Conservation (phyloP, 140 eudicot species). For the Senecio squalidus region DNA sequence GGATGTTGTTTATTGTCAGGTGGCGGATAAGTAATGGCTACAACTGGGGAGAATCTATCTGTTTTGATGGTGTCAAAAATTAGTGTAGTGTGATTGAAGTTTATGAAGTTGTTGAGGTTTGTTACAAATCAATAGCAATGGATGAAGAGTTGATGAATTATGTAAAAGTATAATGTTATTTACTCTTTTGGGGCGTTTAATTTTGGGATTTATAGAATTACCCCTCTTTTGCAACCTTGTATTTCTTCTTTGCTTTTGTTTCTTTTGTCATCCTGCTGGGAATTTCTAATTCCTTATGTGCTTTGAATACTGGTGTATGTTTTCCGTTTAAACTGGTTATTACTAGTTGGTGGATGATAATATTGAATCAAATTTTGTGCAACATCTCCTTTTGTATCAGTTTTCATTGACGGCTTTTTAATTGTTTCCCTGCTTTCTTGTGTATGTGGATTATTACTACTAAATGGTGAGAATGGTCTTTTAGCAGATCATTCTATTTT, state of each 20-base stretch:
- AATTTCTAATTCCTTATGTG: conserved; percentile 1
- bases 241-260: background rate
- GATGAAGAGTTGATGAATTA: conserved; percentile 18
- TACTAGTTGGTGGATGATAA: background rate
- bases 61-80: too few relatives aligned
- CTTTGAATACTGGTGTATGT: background rate
- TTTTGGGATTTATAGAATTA: conserved; percentile 19
- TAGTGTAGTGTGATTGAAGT: conserved; percentile 19
- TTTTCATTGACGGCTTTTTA: too few relatives aligned
- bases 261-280: background rate
- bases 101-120: conserved; percentile 20
- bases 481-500: too few relatives aligned
- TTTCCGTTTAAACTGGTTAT: background rate
- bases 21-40: too few relatives aligned
- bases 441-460: too few relatives aligned
- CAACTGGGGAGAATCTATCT: too few relatives aligned
- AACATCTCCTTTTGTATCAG: background rate
- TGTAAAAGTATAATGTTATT: conserved; percentile 23
- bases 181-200: conserved; percentile 8
- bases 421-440: too few relatives aligned
- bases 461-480: too few relatives aligned
- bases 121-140: conserved; percentile 11
- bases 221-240: conserved; percentile 14
- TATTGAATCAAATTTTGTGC: background rate
- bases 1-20: conserved; percentile 10